A percentile compares a stretch with the other conserved stretches of the same genome.
Conservation (phyloP, 257 asterid genomes). For the Nicotiana otophora region DNA sequence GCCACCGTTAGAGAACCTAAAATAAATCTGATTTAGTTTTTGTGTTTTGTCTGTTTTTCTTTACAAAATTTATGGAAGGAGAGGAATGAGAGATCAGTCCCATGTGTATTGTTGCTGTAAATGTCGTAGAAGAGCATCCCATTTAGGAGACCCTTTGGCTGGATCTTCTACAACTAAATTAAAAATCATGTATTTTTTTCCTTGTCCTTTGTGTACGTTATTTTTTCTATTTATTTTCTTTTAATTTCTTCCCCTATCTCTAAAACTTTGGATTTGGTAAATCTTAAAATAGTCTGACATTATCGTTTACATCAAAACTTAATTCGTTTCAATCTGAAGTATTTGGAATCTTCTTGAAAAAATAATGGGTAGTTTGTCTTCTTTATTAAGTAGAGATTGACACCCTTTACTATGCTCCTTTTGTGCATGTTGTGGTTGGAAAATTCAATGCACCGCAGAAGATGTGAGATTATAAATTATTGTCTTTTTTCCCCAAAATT, state of each 20-base stretch:
- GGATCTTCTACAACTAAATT: slow-evolving; percentile 16
- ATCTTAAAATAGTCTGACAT: slow-evolving; percentile 4
- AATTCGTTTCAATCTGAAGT: neutral
- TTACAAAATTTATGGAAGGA: neutral
- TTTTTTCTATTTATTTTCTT: neutral
- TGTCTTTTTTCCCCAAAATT: neutral
- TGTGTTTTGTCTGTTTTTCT: neutral
- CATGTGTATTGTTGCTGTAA: slow-evolving; percentile 59
- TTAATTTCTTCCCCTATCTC: neutral
- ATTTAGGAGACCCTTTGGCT: slow-evolving; percentile 44
- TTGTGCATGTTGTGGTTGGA: neutral
- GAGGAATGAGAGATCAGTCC: slow-evolving; percentile 25
- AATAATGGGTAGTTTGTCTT: neutral
- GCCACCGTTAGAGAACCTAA: too few relatives aligned
- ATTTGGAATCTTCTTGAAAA: neutral
- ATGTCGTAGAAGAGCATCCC: slow-evolving; percentile 29
- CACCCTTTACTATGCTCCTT: neutral
- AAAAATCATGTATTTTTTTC: too few relatives aligned
- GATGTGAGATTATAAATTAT: neutral
- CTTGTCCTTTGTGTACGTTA: too few relatives aligned
- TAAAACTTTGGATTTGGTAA: slow-evolving; percentile 13
- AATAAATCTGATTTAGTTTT: neutral
- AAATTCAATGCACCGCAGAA: neutral
- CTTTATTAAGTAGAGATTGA: neutral
- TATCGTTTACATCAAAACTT: neutral